Conservation (phyloP, 179 eudicot genomes). For the Corrigiola litoralis region DNA sequence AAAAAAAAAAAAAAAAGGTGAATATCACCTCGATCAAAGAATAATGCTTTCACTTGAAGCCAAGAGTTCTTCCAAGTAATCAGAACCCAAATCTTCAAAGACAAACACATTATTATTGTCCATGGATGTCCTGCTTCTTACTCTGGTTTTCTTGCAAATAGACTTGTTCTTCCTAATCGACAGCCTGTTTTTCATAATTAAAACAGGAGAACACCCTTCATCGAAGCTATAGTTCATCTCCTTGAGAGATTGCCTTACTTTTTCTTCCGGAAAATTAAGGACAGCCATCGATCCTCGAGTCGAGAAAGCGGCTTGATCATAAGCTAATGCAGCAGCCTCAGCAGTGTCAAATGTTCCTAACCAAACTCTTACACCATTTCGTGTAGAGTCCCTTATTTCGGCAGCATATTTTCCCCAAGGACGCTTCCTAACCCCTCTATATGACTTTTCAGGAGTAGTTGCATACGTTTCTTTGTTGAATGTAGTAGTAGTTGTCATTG, state of each 20-base stretch:
- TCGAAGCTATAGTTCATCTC: constrained; percentile 40
- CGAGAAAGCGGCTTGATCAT: constrained; percentile 70
- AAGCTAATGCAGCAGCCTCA: constrained; percentile 67
- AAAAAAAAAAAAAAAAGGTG: no score
- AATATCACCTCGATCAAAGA: background rate
- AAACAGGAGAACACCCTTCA: constrained; percentile 47
- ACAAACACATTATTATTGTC: constrained; percentile 38
- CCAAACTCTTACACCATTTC: constrained; percentile 74
- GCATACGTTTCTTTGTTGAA: background rate
- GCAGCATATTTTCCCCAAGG: constrained; percentile 76
- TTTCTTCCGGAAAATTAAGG: constrained; percentile 57
- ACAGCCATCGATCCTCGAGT: constrained; percentile 50
- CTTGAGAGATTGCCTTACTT: constrained; percentile 43
- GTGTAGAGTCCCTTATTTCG: constrained; percentile 57
- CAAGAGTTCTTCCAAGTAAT: constrained; percentile 63
- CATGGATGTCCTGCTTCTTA: background rate
- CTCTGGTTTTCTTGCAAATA: constrained; percentile 17
- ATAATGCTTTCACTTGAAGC: constrained; percentile 24
- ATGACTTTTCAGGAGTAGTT: constrained; percentile 18
- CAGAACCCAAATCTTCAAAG: constrained; percentile 62
- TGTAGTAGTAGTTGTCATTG: background rate
- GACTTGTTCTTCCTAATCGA: constrained; percentile 38
- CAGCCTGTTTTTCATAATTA: constrained; percentile 58
- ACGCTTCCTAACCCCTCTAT: constrained; percentile 48
- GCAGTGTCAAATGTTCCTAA: constrained; percentile 69